phyloP scores from a whole-genome alignment of 169 alveolate genomes.

The Babesia gibsoni region DNA sequence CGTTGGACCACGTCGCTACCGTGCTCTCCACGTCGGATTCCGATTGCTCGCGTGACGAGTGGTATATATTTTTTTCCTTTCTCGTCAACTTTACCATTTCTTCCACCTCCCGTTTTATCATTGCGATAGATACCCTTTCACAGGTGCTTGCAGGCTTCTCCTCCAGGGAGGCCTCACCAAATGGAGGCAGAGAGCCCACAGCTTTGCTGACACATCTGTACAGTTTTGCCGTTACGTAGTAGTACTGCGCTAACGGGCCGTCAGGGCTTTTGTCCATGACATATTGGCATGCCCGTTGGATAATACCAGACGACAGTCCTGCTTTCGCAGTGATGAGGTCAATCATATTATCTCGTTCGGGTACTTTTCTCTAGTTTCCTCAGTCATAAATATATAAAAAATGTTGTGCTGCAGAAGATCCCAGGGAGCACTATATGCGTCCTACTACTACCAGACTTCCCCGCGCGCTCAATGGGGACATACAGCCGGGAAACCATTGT shows the following conservation, averaged over 20 bases:
- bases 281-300: not conserved
- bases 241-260: constrained; percentile 27
- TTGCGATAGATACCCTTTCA: constrained; percentile 24
- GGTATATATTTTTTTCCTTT: too few relatives aligned
- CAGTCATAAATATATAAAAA: too few relatives aligned
- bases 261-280: not conserved
- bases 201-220: constrained; percentile 14
- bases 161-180: not conserved
- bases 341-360: constrained; percentile 1
- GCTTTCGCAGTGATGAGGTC: not conserved
- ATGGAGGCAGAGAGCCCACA: constrained; percentile 1
- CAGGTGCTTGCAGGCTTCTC: not conserved
- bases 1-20: too few relatives aligned
- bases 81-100: constrained; percentile 33
- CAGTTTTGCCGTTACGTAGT: constrained; percentile 1
- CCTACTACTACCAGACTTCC: too few relatives aligned
- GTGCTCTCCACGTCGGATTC: too few relatives aligned
- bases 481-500: not conserved
- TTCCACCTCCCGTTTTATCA: constrained; percentile 33
- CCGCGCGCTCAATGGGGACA: not conserved
- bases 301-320: not conserved
- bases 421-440: too few relatives aligned
- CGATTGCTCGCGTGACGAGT: too few relatives aligned
- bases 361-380: too few relatives aligned
- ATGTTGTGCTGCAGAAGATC: too few relatives aligned